phyloP scores from a whole-genome alignment of 768 basidiomycete species.

The Mrakia frigida region DNA sequence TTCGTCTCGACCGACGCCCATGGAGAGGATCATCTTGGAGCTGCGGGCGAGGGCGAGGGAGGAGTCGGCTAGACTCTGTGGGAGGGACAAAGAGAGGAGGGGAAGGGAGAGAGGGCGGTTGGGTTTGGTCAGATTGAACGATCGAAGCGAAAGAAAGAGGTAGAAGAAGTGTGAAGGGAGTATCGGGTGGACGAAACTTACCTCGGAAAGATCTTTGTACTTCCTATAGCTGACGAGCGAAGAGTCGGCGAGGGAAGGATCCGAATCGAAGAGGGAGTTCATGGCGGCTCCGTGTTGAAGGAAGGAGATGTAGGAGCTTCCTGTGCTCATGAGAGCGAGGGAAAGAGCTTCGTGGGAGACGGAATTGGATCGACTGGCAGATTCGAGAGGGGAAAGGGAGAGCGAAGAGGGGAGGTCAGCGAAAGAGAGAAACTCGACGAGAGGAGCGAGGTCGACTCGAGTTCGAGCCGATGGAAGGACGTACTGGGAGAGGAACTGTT shows the following conservation, averaged over 20 bases:
- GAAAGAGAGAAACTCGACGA: background rate
- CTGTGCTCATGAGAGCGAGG: background rate
- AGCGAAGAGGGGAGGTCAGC: background rate
- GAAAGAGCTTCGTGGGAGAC: background rate
- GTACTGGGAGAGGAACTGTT: no score
- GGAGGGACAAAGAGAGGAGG: background rate
- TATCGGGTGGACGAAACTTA: no score
- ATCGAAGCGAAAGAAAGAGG: no score
- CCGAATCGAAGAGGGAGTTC: background rate
- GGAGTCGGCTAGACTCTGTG: background rate
- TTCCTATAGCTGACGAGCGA: background rate
- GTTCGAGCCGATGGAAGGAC: no score
- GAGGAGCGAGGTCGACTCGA: background rate
- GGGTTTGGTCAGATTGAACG: no score
- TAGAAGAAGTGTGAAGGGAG: no score
- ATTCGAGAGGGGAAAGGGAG: background rate
- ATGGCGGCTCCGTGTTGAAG: background rate
- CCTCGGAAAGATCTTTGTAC: background rate
- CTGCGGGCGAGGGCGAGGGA: background rate
- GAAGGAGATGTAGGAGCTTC: background rate
- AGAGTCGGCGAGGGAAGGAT: background rate
- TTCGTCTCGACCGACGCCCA: background rate
- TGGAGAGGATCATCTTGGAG: background rate
- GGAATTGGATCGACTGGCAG: background rate
- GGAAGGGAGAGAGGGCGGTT: background rate